These are phyloP conservation scores for Hyaloscypha variabilis DNA, from an alignment of 495 filamentous ascomycete genomes.

Conservation along the genomic window DNA sequence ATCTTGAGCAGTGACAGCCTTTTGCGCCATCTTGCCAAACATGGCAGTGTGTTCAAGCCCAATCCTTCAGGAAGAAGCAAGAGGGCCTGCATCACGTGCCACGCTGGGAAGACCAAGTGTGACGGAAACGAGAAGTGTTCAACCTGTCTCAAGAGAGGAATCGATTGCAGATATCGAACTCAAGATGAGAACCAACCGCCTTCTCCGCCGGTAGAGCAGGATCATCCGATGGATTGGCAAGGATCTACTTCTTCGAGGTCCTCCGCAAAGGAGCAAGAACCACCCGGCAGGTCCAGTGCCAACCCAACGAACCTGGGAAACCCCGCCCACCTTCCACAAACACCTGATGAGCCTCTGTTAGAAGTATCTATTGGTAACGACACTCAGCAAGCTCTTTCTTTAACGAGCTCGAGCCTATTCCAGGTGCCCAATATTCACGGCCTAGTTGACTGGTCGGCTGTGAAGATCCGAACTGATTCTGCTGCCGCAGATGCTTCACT, in stretches of 20 bases:
- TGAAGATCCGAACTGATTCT: slow-evolving; percentile 2
- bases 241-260: background rate
- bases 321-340: background rate
- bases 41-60: slow-evolving; percentile 25
- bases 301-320: background rate
- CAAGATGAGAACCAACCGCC: background rate
- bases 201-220: background rate
- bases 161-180: slow-evolving; percentile 30
- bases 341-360: background rate
- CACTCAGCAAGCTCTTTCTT: background rate
- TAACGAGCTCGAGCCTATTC: background rate
- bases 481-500: background rate
- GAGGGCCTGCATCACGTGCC: slow-evolving; percentile 35
- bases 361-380: background rate
- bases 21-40: slow-evolving; percentile 24
- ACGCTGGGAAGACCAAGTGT: slow-evolving; percentile 34
- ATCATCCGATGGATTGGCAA: background rate
- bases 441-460: slow-evolving; percentile 4
- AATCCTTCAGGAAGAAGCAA: slow-evolving; percentile 26
- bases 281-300: background rate
- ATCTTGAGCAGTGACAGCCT: slow-evolving; percentile 29
- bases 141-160: slow-evolving; percentile 28
- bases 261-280: background rate
- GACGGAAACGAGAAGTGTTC: slow-evolving; percentile 33
- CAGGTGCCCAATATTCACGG: background rate